Conservation (phyloP, 2,329 filamentous ascomycete genomes). For the Aspergillus neoniger region DNA sequence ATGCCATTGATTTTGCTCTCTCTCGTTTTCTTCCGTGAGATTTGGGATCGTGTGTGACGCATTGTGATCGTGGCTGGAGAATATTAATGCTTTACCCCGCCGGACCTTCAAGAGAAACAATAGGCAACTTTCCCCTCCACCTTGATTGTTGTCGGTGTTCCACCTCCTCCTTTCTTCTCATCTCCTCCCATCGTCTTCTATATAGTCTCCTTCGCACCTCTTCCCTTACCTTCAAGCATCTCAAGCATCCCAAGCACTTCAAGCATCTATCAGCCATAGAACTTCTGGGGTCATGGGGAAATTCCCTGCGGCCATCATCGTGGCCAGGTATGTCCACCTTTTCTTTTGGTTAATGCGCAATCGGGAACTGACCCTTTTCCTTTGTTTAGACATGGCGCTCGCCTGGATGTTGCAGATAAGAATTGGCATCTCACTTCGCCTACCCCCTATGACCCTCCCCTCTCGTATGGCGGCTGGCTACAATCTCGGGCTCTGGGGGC, state of each 20-base stretch:
- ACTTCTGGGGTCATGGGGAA: constrained; percentile 34
- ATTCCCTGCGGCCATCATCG: constrained; percentile 45
- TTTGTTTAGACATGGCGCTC: constrained; percentile 80
- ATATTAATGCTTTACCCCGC: not conserved
- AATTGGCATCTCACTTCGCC: constrained; percentile 92
- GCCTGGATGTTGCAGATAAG: constrained; percentile 91
- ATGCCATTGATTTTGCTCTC: not conserved
- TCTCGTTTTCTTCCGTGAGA: not conserved
- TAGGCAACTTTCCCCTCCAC: not conserved
- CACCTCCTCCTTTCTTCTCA: not conserved
- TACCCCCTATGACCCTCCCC: constrained; percentile 90
- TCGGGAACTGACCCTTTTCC: not conserved
- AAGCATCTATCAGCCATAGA: not conserved
- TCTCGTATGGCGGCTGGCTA: constrained; percentile 92
- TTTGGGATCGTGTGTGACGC: not conserved
- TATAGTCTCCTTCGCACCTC: not conserved
- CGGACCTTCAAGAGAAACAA: not conserved
- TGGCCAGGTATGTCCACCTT: constrained; percentile 39
- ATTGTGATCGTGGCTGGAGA: not conserved
- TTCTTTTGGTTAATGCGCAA: not conserved
- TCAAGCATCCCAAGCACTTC: too few species aligned
- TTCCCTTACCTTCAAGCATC: not conserved
- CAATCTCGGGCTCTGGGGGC: constrained; percentile 80
- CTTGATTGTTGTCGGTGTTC: not conserved
- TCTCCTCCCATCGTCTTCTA: not conserved